Evolutionary conservation across 106 monocot species (phyloP).

Genomic region (Platanthera zijinensis): DNA sequence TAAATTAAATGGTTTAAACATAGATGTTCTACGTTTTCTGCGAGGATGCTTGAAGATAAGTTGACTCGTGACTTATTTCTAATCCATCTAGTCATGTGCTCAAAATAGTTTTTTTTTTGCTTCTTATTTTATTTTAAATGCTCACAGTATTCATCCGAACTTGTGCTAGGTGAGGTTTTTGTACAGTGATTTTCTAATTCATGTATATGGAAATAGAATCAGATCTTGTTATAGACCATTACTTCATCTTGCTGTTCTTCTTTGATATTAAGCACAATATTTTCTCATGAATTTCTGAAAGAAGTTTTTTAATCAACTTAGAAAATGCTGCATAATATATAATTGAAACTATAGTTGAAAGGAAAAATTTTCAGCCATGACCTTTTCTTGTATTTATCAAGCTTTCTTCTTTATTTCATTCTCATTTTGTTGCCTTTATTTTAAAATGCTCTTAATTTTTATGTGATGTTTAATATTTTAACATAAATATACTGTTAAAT

Average conservation of each 20-base stretch:
- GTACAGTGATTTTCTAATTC: background rate
- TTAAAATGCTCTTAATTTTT: background rate
- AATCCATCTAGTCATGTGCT: background rate
- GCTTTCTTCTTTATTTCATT: background rate
- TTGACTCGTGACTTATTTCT: background rate
- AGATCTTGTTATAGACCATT: background rate
- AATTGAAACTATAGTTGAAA: background rate
- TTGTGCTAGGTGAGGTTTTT: background rate
- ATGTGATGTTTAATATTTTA: background rate
- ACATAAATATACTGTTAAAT: background rate
- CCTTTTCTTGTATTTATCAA: background rate
- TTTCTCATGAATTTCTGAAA: background rate
- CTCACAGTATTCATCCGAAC: background rate
- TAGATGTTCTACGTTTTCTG: background rate
- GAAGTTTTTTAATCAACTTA: background rate
- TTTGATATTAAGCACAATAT: background rate
- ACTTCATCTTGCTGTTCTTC: background rate
- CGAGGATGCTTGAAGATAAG: background rate
- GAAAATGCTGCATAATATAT: background rate
- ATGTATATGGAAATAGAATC: background rate
- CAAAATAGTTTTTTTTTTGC: background rate
- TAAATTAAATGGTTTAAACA: background rate
- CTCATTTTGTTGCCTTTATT: background rate
- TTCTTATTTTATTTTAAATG: background rate
- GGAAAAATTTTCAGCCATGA: background rate